These are phyloP conservation scores for Arthroderma sp. DNA, from an alignment of 2,329 filamentous ascomycete genomes.

Conservation along the genomic window DNA sequence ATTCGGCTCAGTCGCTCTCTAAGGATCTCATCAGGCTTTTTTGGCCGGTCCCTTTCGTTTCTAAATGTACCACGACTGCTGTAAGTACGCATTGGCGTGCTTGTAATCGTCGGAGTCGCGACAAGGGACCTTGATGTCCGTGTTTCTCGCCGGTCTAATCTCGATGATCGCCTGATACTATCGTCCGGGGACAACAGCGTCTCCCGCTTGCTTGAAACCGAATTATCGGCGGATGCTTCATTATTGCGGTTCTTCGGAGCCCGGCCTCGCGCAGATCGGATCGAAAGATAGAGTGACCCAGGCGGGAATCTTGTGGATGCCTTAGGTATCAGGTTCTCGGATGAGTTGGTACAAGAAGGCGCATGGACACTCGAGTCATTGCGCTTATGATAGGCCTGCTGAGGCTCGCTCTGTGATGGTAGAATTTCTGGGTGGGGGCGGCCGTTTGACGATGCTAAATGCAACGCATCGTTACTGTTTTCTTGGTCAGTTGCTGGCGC, in stretches of 20 bases:
- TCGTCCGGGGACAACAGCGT: neutral
- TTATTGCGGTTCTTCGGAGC: constrained; percentile 1
- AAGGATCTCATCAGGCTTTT: constrained; percentile 6
- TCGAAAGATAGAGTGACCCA: constrained; percentile 9
- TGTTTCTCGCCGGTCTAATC: constrained; percentile 1
- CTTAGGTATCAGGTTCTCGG: constrained; percentile 3
- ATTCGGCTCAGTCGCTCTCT: constrained; percentile 7
- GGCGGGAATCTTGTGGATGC: constrained; percentile 2
- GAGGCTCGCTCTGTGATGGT: too few species aligned
- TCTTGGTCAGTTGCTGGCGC: constrained; percentile 8
- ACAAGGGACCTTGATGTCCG: constrained; percentile 1
- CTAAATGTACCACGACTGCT: constrained; percentile 3
- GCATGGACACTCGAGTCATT: constrained; percentile 2
- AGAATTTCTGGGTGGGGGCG: too few species aligned
- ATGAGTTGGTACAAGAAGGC: neutral
- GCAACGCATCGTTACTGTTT: constrained; percentile 9
- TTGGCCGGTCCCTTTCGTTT: constrained; percentile 1
- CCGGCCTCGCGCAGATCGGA: constrained; percentile 7
- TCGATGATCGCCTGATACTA: neutral
- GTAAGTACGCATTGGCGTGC: constrained; percentile 4
- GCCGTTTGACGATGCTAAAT: neutral
- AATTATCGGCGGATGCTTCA: constrained; percentile 4
- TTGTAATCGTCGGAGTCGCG: neutral
- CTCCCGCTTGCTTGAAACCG: neutral
- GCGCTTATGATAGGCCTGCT: neutral